Evolutionary conservation across 768 basidiomycete species (phyloP).

Genomic region (Nidularia pulvinata): DNA sequence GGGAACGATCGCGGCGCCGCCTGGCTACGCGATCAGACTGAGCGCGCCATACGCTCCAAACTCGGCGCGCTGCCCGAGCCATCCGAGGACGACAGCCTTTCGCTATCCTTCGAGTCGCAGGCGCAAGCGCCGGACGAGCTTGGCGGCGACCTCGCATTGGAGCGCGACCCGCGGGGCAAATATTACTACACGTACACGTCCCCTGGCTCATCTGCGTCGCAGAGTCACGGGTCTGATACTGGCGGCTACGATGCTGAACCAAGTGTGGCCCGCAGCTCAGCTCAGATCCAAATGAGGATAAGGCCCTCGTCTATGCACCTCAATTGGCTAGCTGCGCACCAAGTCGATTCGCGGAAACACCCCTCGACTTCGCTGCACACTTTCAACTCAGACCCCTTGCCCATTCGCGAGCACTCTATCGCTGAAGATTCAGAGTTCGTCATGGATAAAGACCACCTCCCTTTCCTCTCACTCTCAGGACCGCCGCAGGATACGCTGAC

Average conservation of each 20-base stretch:
- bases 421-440: slow-evolving; percentile 18
- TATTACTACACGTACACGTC: slow-evolving; percentile 76
- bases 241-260: slow-evolving; percentile 18
- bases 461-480: slow-evolving; percentile 41
- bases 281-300: slow-evolving; percentile 24
- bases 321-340: slow-evolving; percentile 63
- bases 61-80: slow-evolving; percentile 58
- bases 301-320: slow-evolving; percentile 71
- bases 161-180: slow-evolving; percentile 66
- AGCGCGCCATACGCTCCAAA: slow-evolving; percentile 60
- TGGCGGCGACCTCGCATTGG: slow-evolving; percentile 63
- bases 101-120: slow-evolving; percentile 31
- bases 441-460: slow-evolving; percentile 47
- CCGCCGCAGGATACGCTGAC: slow-evolving; percentile 68
- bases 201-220: slow-evolving; percentile 47
- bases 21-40: slow-evolving; percentile 85
- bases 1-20: slow-evolving; percentile 69
- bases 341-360: slow-evolving; percentile 25
- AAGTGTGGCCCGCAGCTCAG: slow-evolving; percentile 12
- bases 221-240: slow-evolving; percentile 48
- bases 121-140: too few relatives aligned
- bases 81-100: slow-evolving; percentile 53
- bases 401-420: slow-evolving; percentile 15
- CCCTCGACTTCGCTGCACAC: slow-evolving; percentile 21
- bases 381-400: slow-evolving; percentile 22